Conservation (phyloP, 805 yeast genomes). For the Komagataella kurtzmanii region DNA sequence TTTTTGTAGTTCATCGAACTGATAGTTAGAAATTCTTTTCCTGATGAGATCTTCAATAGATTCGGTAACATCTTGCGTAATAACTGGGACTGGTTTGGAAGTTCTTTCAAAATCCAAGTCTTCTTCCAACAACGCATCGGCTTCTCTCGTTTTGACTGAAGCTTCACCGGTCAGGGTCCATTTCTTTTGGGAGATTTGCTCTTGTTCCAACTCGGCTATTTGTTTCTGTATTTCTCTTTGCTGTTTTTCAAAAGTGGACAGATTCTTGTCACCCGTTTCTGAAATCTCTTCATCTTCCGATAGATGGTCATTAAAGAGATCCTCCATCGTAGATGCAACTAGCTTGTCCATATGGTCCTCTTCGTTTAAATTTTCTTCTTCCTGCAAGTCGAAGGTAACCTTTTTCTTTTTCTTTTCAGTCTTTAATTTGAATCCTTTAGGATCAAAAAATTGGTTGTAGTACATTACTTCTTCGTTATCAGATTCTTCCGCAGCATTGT, state of each 20-base stretch:
- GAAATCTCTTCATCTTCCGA: slow-evolving; percentile 21
- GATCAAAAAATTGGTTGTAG: slow-evolving; percentile 55
- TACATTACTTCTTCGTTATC: slow-evolving; percentile 31
- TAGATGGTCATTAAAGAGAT: slow-evolving; percentile 33
- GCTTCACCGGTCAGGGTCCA: slow-evolving; percentile 97
- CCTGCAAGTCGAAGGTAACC: slow-evolving; percentile 4
- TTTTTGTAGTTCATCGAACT: slow-evolving; percentile 77
- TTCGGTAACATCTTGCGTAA: slow-evolving; percentile 81
- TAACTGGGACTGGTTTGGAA: slow-evolving; percentile 91
- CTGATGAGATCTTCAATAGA: slow-evolving; percentile 80
- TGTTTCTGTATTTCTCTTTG: slow-evolving; percentile 67
- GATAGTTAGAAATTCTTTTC: slow-evolving; percentile 58
- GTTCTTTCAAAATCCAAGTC: slow-evolving; percentile 85
- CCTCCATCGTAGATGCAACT: slow-evolving; percentile 47
- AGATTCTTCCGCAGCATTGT: slow-evolving; percentile 34
- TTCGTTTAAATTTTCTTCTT: slow-evolving; percentile 4
- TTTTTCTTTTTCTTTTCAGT: slow-evolving; percentile 8
- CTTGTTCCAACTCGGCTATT: slow-evolving; percentile 69
- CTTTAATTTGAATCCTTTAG: slow-evolving; percentile 7
- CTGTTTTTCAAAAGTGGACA: slow-evolving; percentile 75
- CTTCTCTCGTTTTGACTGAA: slow-evolving; percentile 65
- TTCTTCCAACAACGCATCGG: slow-evolving; percentile 72
- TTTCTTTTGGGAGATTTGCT: slow-evolving; percentile 77
- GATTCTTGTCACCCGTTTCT: slow-evolving; percentile 16
- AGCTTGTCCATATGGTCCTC: slow-evolving; percentile 36